Percentiles rank a stretch among this genome's conserved stretches.
Conservation (phyloP, 2,329 filamentous ascomycete genomes). For the Arthrobotrys musiformis region DNA sequence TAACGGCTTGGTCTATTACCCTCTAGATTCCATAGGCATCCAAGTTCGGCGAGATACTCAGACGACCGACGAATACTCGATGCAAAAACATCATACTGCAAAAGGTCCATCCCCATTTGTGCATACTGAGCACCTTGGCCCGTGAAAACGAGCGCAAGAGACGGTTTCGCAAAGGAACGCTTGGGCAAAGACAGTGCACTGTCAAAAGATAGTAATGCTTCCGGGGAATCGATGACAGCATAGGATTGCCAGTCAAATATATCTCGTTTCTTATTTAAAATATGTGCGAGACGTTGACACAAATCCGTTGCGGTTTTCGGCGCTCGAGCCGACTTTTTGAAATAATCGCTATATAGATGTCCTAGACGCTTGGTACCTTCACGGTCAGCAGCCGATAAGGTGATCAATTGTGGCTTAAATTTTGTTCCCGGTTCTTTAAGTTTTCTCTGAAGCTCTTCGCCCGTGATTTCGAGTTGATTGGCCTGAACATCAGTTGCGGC, state of each 20-base stretch:
- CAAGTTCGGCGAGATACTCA: slow-evolving; percentile 7
- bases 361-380: slow-evolving; percentile 4
- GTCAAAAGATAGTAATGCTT: background rate
- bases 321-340: background rate
- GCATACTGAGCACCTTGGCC: slow-evolving; percentile 66
- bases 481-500: background rate
- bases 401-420: slow-evolving; percentile 8
- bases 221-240: background rate
- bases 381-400: slow-evolving; percentile 16
- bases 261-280: background rate
- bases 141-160: slow-evolving; percentile 62
- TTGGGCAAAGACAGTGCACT: background rate
- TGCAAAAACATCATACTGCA: slow-evolving; percentile 20
- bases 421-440: background rate
- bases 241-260: slow-evolving; percentile 19
- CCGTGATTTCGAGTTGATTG: background rate
- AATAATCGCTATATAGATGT: slow-evolving; percentile 1
- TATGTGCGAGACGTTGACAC: background rate
- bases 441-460: background rate
- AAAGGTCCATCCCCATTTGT: slow-evolving; percentile 63
- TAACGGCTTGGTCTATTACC: background rate
- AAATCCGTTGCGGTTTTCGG: background rate
- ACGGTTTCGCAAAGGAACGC: background rate
- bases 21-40: slow-evolving; percentile 29
- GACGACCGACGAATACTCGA: slow-evolving; percentile 9